These are phyloP conservation scores for Hortaea werneckii DNA, from an alignment of 2,329 filamentous ascomycete species.

Conservation along the genomic window DNA sequence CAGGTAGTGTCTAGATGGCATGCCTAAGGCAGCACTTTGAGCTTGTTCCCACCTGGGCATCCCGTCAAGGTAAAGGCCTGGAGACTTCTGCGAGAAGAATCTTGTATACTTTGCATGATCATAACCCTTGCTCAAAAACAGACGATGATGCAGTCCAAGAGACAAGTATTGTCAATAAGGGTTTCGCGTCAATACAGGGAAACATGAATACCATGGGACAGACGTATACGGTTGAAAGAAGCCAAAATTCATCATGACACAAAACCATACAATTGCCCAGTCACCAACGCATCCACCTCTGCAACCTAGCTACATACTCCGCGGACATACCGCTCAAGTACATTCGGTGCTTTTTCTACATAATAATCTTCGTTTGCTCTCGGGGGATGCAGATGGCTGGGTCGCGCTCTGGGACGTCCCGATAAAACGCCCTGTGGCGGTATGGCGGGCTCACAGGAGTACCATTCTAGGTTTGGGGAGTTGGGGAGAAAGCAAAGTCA, in stretches of 20 bases:
- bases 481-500: conserved; percentile 63
- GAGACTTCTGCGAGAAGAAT: too few relatives aligned
- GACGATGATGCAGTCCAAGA: too few relatives aligned
- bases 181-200: too few relatives aligned
- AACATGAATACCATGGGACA: too few relatives aligned
- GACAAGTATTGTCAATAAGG: too few relatives aligned
- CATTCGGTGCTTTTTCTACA: conserved; percentile 66
- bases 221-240: too few relatives aligned
- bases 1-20: too few relatives aligned
- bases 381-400: conserved; percentile 85
- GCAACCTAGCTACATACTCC: conserved; percentile 60
- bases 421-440: conserved; percentile 67
- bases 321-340: conserved; percentile 73
- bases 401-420: conserved; percentile 76
- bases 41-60: too few relatives aligned
- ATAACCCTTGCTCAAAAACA: too few relatives aligned
- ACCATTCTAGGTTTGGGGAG: conserved; percentile 64
- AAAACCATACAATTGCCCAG: background rate
- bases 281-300: conserved; percentile 32
- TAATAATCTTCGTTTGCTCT: conserved; percentile 65
- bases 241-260: background rate
- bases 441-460: conserved; percentile 76
- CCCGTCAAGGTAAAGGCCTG: too few relatives aligned
- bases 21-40: too few relatives aligned
- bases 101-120: too few relatives aligned